These are phyloP conservation scores for Austroboletus festivus DNA, from an alignment of 768 basidiomycete species.

Conservation along the genomic window DNA sequence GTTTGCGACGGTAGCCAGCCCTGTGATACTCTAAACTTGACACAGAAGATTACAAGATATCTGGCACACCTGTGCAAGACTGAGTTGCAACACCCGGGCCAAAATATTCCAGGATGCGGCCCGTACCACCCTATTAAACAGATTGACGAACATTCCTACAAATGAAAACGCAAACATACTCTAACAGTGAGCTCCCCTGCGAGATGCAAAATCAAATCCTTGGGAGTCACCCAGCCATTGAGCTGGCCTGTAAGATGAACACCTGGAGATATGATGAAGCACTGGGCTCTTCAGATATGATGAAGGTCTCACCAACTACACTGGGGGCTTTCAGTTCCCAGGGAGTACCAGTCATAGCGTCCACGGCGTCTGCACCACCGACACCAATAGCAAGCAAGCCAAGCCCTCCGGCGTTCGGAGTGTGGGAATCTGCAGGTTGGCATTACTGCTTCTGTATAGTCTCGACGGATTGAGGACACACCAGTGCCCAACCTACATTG, in stretches of 20 bases:
- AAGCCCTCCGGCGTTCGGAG: constrained; percentile 96
- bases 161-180: constrained; percentile 44
- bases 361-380: constrained; percentile 98
- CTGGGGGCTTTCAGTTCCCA: constrained; percentile 96
- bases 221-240: constrained; percentile 90
- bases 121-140: constrained; percentile 79
- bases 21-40: constrained; percentile 32
- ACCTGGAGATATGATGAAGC: constrained; percentile 42
- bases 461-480: constrained; percentile 27
- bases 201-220: constrained; percentile 92
- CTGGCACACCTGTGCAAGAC: constrained; percentile 79
- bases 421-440: constrained; percentile 77
- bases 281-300: background rate
- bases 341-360: constrained; percentile 96
- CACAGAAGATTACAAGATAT: background rate
- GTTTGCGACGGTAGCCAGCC: constrained; percentile 92
- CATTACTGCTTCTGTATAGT: background rate
- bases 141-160: background rate
- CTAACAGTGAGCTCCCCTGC: constrained; percentile 93
- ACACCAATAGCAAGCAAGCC: constrained; percentile 97
- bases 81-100: constrained; percentile 86
- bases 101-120: constrained; percentile 94
- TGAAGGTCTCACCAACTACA: constrained; percentile 57
- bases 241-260: constrained; percentile 86
- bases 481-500: constrained; percentile 74